Evolutionary conservation across 2,329 filamentous ascomycete species (phyloP).

Genomic region (Penicillium brasilianum): DNA sequence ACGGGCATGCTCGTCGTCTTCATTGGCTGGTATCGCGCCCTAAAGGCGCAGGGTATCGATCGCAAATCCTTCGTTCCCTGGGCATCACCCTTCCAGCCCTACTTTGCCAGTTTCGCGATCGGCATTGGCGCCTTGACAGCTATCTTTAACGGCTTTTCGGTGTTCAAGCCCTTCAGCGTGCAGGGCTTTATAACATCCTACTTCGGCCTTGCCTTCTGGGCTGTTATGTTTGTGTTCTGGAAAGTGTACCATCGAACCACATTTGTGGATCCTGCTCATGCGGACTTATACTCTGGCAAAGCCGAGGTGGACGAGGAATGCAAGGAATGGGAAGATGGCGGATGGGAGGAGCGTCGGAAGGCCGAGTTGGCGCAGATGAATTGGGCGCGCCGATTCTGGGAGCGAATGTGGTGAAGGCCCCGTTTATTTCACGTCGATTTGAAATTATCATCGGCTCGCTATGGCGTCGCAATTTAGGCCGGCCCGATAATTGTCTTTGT

Average conservation of each 20-base stretch:
- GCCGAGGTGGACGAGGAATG: conserved; percentile 43
- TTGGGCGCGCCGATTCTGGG: conserved; percentile 35
- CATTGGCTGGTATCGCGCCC: conserved; percentile 71
- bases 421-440: too few species aligned
- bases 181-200: conserved; percentile 59
- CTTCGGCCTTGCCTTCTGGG: conserved; percentile 52
- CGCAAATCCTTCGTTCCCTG: conserved; percentile 69
- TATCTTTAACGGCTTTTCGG: conserved; percentile 67
- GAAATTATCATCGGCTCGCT: too few species aligned
- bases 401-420: conserved; percentile 35
- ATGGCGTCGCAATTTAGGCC: neutral
- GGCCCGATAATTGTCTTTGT: neutral
- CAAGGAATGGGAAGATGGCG: conserved; percentile 41
- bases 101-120: conserved; percentile 68
- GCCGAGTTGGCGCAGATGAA: conserved; percentile 39
- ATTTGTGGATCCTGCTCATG: conserved; percentile 35
- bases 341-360: conserved; percentile 35
- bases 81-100: conserved; percentile 70
- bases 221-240: conserved; percentile 48
- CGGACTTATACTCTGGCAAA: conserved; percentile 41
- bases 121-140: conserved; percentile 59
- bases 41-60: conserved; percentile 70
- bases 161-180: conserved; percentile 48
- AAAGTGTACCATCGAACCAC: conserved; percentile 38
- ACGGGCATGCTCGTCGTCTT: conserved; percentile 71